These are phyloP conservation scores for Penicillium fimorum DNA, from an alignment of 495 filamentous ascomycete species.

Conservation along the genomic window DNA sequence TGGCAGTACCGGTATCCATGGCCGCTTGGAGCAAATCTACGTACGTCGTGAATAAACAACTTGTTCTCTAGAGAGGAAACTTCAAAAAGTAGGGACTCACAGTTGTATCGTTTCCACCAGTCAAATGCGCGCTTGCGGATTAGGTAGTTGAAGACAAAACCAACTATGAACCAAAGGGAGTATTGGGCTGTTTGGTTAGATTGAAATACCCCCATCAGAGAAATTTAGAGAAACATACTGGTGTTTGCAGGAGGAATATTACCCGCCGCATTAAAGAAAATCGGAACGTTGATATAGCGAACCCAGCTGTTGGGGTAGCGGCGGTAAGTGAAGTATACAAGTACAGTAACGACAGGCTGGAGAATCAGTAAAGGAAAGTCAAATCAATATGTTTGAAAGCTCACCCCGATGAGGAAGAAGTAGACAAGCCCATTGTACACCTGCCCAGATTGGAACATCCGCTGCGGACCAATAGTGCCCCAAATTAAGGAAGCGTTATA, in stretches of 20 bases:
- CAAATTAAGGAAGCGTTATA: constrained; percentile 49
- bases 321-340: constrained; percentile 38
- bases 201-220: neutral
- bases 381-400: neutral
- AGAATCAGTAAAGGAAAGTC: neutral
- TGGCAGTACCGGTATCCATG: constrained; percentile 65
- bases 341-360: constrained; percentile 24
- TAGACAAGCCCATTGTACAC: constrained; percentile 38
- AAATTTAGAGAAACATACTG: constrained; percentile 9
- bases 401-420: constrained; percentile 43
- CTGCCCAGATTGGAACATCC: constrained; percentile 40
- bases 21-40: constrained; percentile 57
- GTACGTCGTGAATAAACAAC: neutral
- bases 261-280: constrained; percentile 44
- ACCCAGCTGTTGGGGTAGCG: constrained; percentile 38
- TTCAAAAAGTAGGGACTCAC: constrained; percentile 11
- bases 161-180: constrained; percentile 57
- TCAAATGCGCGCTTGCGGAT: constrained; percentile 54
- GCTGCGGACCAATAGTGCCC: constrained; percentile 42
- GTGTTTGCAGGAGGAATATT: constrained; percentile 43
- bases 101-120: constrained; percentile 71
- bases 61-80: neutral
- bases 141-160: constrained; percentile 58
- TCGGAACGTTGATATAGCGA: constrained; percentile 42
- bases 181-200: constrained; percentile 26